Base-by-base conservation (phyloP, 2,329 filamentous ascomycete genomes). In the Talaromyces albobiverticillius region DNA sequence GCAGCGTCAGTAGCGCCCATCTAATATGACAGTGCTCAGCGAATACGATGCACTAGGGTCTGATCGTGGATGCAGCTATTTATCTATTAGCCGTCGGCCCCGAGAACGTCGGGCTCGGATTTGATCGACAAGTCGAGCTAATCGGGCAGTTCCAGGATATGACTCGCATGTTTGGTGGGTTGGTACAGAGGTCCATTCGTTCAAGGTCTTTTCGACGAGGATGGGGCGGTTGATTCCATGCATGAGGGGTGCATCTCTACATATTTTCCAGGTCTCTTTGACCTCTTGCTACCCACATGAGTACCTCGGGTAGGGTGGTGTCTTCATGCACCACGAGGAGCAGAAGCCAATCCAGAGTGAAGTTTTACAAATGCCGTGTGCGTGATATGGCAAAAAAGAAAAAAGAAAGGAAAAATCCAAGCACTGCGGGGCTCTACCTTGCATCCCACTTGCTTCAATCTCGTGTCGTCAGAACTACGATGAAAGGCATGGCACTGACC, bases 401-500 rank as follows among this genome's bases (percentile, higher is more conserved):
- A 10, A 29, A 29, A 29, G n/a, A n/a, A n/a, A n/a, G n/a, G n/a
- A 36, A 4, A 7, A n/a, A n/a, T 36, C 32, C 5, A 36, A n/a
- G 32, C 14, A 36, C n/a, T 40, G 36, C 16, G 36, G 36, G 36
- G 36, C 36, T 18, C 18, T 38, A n/a, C 34, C 14, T 40, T 18
- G 9, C 36, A 40, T 40, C 36, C 36, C 36, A 40, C 36, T 40
- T 40, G 36, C 36, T 40, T 40, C 18, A 13, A n/a, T n/a, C n/a
- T n/a, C n/a, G n/a, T n/a, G n/a, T n/a, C 36, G 16, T 40, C 14
- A 16, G 4, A 16, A 36, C 32, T 8, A 13, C 11, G 36, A 16
- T 38, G n/a, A 10, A 8, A 29, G 5, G 26, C n/a, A 48, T 42
- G 18, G 47, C 47, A 50, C 23, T 50, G 47, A 50, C 47, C 47